Evolutionary conservation across 1,284 basidiomycete species (phyloP), one percentile per base, ranked within the genome.

Genomic region (Sporisorium sorghi): DNA sequence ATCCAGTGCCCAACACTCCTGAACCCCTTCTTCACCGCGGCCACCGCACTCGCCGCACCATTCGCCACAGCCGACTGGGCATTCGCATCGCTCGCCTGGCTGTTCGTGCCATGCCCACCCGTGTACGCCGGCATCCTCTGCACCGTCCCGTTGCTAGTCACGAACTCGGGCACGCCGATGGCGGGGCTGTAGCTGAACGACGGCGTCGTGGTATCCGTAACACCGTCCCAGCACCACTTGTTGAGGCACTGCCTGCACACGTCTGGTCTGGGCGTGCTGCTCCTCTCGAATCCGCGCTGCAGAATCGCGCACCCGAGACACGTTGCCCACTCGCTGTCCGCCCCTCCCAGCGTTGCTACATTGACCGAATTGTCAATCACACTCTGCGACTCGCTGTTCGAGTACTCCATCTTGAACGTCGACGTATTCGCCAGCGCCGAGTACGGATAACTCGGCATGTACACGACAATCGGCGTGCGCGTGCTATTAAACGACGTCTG

Each of bases 371-470:
- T 83, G 52, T 85, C 79, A 23, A 84, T 63, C 15, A 83, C 64
- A 2, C 21, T 32, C 59, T 84, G 82, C 9, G 73, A 57, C 33
- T 80, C 53, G 12, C 12, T 9, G 17, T 15, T n/a, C 23, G 62
- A 58, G 73, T 87, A 87, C 39, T 77, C 62, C 48, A 87, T 82
- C 79, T 85, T 64, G 70, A 33, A 84, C 5, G 82, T 84, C 37
- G 73, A 79, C 15, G 69, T 64, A 60, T 84, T 84, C 24, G 69
- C 65, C 9, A 65, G 43, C 14, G 62, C 75, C 32, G 78, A 78
- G 85, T 86, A 88, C 21, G 87, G 87, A 72, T 87, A 87, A 71
- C 82, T 85, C 23, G 87, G 86, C 11, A 87, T 58, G 77, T 87
- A 87, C 58, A 86, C 76, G 50, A 87, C 70, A 11, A 87, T 49